phyloP scores from a whole-genome alignment of 768 basidiomycete genomes.

The Mycena rosella region DNA sequence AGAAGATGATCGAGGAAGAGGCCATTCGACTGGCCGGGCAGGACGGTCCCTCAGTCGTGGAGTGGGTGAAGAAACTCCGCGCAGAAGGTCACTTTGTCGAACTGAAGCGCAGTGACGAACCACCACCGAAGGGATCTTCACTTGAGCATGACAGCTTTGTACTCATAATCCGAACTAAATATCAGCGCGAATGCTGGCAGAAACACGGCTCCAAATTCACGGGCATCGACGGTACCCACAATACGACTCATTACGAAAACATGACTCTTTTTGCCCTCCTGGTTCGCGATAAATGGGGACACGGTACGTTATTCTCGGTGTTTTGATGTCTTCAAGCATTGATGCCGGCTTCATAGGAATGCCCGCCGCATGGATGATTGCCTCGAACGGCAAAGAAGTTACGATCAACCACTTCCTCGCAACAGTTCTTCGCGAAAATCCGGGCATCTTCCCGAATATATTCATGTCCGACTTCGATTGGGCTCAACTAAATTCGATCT shows the following conservation, averaged over 20 bases:
- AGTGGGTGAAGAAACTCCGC: neutral
- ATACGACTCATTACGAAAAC: constrained; percentile 27
- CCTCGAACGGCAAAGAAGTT: constrained; percentile 36
- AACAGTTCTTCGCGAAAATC: neutral
- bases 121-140: neutral
- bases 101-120: neutral
- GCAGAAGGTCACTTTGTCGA: neutral
- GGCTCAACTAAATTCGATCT: constrained; percentile 10
- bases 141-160: neutral
- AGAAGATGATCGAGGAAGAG: too few species aligned
- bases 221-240: constrained; percentile 18
- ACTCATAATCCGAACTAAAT: neutral
- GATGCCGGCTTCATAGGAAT: neutral
- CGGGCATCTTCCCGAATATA: neutral
- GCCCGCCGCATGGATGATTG: constrained; percentile 39
- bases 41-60: neutral
- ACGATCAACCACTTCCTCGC: constrained; percentile 36
- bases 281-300: constrained; percentile 23
- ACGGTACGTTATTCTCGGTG: constrained; percentile 11
- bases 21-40: neutral
- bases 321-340: neutral
- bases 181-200: neutral
- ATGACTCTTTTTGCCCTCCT: constrained; percentile 28
- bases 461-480: constrained; percentile 20
- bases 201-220: neutral